phyloP scores from a whole-genome alignment of 2,329 filamentous ascomycete genomes.

The Cordyceps farinosa region DNA sequence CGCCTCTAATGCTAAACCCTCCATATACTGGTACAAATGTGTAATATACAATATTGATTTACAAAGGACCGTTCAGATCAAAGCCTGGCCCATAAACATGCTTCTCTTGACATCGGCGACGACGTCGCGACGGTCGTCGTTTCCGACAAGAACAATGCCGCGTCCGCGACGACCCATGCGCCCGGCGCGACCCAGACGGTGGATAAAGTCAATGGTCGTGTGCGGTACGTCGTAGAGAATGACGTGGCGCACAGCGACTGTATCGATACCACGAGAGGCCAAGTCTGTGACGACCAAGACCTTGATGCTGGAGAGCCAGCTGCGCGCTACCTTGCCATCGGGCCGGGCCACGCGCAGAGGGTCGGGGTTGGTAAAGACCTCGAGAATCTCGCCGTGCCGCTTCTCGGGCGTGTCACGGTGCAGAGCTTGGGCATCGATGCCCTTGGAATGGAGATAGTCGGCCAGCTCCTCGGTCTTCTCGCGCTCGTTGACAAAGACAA shows the following conservation, averaged over 20 bases:
- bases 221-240: constrained; percentile 97
- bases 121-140: constrained; percentile 82
- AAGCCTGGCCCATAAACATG: constrained; percentile 76
- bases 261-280: constrained; percentile 90
- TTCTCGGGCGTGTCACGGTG: constrained; percentile 79
- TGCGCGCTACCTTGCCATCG: constrained; percentile 32
- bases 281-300: constrained; percentile 94
- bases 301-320: constrained; percentile 70
- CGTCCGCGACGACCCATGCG: constrained; percentile 88
- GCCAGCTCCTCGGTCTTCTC: constrained; percentile 82
- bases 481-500: constrained; percentile 96
- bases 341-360: constrained; percentile 34
- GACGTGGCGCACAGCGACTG: constrained; percentile 83
- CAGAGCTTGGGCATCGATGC: constrained; percentile 81
- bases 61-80: constrained; percentile 51
- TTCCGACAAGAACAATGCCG: constrained; percentile 86
- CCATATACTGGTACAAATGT: neutral
- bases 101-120: constrained; percentile 88
- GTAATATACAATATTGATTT: constrained; percentile 10
- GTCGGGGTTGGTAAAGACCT: constrained; percentile 62
- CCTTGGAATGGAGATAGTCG: constrained; percentile 74
- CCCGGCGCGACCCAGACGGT: constrained; percentile 85
- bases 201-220: constrained; percentile 96
- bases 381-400: constrained; percentile 72
- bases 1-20: constrained; percentile 3